Percentiles rank a stretch among this genome's conserved stretches.
These are phyloP conservation scores for Rubia occidens DNA, from an alignment of 305 asterid genomes.

Conservation along the genomic window DNA sequence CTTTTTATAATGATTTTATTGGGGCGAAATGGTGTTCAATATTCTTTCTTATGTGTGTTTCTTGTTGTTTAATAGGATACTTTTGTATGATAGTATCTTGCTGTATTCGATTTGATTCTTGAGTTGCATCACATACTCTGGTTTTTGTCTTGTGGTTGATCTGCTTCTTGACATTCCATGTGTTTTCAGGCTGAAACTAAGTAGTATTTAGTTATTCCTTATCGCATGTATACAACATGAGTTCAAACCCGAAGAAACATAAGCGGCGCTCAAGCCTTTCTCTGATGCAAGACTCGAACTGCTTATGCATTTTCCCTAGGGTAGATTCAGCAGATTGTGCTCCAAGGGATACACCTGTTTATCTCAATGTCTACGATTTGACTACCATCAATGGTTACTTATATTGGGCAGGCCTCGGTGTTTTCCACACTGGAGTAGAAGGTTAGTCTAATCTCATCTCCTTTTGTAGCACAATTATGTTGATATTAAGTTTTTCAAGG, in stretches of 20 bases:
- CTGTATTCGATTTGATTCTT: neutral
- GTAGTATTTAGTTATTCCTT: constrained; percentile 24
- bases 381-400: constrained; percentile 61
- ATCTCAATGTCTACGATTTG: constrained; percentile 76
- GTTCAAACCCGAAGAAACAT: constrained; percentile 27
- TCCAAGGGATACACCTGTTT: constrained; percentile 51
- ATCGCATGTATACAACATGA: constrained; percentile 42
- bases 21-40: neutral
- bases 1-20: neutral
- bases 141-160: neutral
- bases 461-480: constrained; percentile 9
- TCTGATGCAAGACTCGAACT: constrained; percentile 31
- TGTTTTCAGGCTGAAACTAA: constrained; percentile 34
- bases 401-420: constrained; percentile 87
- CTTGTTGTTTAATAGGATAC: neutral
- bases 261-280: constrained; percentile 56
- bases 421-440: constrained; percentile 83
- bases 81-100: neutral
- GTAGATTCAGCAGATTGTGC: constrained; percentile 34
- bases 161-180: neutral
- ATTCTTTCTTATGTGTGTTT: neutral
- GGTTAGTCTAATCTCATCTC: constrained; percentile 36
- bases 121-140: neutral
- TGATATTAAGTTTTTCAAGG: constrained; percentile 34
- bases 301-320: constrained; percentile 50